Base-by-base conservation (phyloP, 352 stramenopile species). In the Achlya hypogyna region DNA sequence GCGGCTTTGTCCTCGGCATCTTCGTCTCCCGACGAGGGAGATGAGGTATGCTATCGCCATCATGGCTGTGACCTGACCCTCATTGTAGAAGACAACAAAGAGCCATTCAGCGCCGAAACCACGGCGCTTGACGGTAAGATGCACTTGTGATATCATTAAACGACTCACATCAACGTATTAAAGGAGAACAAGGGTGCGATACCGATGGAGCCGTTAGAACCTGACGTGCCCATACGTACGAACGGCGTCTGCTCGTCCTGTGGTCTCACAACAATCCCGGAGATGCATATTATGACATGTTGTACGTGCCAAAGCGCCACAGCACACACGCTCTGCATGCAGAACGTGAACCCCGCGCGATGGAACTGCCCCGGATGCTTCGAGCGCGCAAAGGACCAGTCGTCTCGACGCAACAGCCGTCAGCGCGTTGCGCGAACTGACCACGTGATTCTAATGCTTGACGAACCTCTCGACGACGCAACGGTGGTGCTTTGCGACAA, bases 301-400 rank as follows among this genome's bases (percentile, higher is more conserved):
- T 0, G n/a, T 58, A 34, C 51, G 40, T 67, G 60, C 23, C 25
- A 43, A 8, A 22, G 5, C 16, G 38, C 42, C 14, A 58, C 60
- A 10, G 60, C 42, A n/a, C 60, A 67, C 43, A 58, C 60, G 10
- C 34, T 67, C 8, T 67, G 60, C 60, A 59, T 59, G 42, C 51
- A 59, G 47, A 25, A 16, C 10, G n/a, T 27, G n/a, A 35, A 34
- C 23, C 12, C 22, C 12, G 28, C 34, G 8, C 42, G 32, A 58
- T 67, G 47, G 42, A 12, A 49, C n/a, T 67, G 60, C 23, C 51
- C 60, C 14, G 5, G 4, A 12, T 67, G 60, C 34, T 42, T 52
- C 5, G 35, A 42, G 5, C 25, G 22, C 29, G 31, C 18, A 9
- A 16, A 18, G 29, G 60, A 58, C 14, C 25, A 32, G 42, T 12